Percentiles rank a stretch among this genome's conserved stretches.
Evolutionary conservation across 352 stramenopile species (phyloP).

Genomic region (Phytophthora kernoviae): DNA sequence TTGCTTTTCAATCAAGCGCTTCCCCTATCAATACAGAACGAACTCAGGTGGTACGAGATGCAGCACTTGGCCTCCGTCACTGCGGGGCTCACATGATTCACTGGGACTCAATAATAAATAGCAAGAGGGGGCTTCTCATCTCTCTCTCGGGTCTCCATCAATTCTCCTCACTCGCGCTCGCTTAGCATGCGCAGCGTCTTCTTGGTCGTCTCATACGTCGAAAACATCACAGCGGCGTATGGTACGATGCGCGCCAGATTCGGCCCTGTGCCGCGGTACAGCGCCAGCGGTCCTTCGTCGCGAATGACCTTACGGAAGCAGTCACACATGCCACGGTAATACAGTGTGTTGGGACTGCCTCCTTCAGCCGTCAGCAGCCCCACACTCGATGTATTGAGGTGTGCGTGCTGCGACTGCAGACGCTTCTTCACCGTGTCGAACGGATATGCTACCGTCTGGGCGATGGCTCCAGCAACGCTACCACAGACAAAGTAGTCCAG

Average conservation of each 20-base stretch:
- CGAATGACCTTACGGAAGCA: conserved; percentile 76
- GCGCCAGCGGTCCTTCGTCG: conserved; percentile 65
- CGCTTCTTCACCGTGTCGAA: conserved; percentile 89
- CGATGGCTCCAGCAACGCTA: conserved; percentile 69
- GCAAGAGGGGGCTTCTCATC: conserved; percentile 35
- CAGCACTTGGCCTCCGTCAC: conserved; percentile 29
- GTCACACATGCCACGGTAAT: conserved; percentile 78
- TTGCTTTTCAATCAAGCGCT: conserved; percentile 33
- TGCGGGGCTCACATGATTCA: conserved; percentile 24
- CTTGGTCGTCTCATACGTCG: conserved; percentile 83
- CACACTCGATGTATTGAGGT: conserved; percentile 23
- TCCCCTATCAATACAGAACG: conserved; percentile 37
- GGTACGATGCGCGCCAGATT: conserved; percentile 83
- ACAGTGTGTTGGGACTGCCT: conserved; percentile 26
- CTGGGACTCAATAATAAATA: conserved; percentile 41
- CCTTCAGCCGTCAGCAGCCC: conserved; percentile 26
- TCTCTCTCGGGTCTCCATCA: conserved; percentile 18
- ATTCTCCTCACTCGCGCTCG: conserved; percentile 4
- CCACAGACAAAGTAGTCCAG: conserved; percentile 83
- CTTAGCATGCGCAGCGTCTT: conserved; percentile 56
- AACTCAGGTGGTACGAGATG: conserved; percentile 32
- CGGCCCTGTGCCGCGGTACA: conserved; percentile 80
- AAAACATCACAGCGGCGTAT: conserved; percentile 86
- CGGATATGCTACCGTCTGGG: conserved; percentile 84
- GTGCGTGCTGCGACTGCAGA: conserved; percentile 61